phyloP scores from a whole-genome alignment of 306 rosid species.

The Gillenia trifoliata region DNA sequence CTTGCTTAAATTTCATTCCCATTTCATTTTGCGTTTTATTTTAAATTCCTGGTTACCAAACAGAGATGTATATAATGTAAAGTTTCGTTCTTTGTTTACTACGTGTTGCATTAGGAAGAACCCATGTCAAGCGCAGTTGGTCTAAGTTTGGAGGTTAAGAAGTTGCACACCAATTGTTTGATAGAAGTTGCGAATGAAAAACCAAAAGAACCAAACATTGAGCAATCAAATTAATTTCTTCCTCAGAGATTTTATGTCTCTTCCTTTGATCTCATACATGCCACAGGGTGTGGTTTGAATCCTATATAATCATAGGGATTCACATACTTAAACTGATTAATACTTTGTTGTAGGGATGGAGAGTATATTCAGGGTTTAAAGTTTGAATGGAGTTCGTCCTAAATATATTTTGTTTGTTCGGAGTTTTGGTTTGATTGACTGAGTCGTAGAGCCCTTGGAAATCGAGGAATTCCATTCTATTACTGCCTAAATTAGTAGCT shows the following conservation, averaged over 20 bases:
- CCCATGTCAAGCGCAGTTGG: not conserved
- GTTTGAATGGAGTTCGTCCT: not conserved
- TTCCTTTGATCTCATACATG: not conserved
- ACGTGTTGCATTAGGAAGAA: not conserved
- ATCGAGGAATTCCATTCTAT: not conserved
- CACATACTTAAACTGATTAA: not conserved
- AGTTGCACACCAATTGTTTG: slow-evolving; percentile 13
- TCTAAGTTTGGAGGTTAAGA: not conserved
- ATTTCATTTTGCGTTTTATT: no score
- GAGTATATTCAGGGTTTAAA: not conserved
- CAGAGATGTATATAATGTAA: not conserved
- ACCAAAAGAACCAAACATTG: not conserved
- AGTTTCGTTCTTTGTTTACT: not conserved
- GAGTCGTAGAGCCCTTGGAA: not conserved
- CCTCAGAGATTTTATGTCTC: not conserved
- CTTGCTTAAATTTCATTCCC: not conserved
- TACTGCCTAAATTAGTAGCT: not conserved
- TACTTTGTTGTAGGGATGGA: not conserved
- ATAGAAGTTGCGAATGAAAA: not conserved
- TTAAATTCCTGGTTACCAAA: not conserved
- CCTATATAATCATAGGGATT: not conserved
- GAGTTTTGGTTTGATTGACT: not conserved
- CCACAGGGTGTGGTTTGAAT: not conserved
- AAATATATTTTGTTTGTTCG: not conserved
- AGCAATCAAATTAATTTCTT: not conserved